Evolutionary conservation across 2,329 filamentous ascomycete genomes (phyloP).

Genomic region (Colletotrichum sp.): DNA sequence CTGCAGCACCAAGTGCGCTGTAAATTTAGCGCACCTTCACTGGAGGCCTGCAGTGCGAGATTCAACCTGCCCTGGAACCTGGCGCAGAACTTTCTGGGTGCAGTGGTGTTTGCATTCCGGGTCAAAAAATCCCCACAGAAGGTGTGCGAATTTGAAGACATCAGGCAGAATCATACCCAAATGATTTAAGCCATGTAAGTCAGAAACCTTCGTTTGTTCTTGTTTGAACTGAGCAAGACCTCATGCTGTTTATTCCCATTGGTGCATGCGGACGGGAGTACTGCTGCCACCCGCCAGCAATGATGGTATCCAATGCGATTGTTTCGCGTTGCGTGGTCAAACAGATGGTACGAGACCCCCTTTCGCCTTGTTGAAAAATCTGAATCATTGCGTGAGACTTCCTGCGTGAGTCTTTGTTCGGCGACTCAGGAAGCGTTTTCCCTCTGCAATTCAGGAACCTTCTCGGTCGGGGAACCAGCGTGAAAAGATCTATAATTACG

Average conservation of each 20-base stretch:
- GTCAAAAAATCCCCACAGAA: neutral
- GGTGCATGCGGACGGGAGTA: neutral
- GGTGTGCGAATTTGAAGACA: neutral
- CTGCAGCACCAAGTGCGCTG: no score
- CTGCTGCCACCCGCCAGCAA: neutral
- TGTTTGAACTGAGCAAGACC: neutral
- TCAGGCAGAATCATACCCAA: neutral
- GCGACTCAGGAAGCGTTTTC: neutral
- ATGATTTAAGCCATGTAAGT: neutral
- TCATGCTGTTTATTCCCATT: neutral
- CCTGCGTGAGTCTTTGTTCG: neutral
- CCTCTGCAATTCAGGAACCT: neutral
- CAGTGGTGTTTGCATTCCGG: neutral
- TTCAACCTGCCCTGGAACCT: neutral
- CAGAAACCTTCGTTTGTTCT: neutral
- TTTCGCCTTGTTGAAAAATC: neutral
- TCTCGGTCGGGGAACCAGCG: neutral
- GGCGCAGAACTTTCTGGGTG: neutral
- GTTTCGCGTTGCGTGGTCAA: neutral
- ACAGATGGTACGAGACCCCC: neutral
- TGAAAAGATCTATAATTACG: neutral
- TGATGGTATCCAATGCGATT: neutral
- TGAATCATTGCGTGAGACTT: neutral
- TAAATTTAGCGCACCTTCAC: no score
- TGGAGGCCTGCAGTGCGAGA: no score